Base-by-base conservation (phyloP, 257 asterid species). In the Solanum rostratum region DNA sequence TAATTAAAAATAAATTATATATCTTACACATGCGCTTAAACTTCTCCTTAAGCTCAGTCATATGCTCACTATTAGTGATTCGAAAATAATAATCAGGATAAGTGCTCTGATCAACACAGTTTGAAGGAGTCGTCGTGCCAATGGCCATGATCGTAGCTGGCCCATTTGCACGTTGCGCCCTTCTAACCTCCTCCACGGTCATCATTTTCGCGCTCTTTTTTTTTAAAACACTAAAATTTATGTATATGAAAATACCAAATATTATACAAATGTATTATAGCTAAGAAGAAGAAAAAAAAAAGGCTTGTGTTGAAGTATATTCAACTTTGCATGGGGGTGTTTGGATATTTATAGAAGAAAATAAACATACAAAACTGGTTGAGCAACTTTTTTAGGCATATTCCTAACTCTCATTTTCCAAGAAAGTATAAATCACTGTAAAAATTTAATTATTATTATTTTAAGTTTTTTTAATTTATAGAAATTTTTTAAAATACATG, bases 11-110 rank as follows among this genome's bases (percentile, higher is more conserved):
- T 33, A 33, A 10, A 33, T 5, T 33, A 1, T 24, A n/a, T 45
- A 24, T 50, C 97, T 85, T 91, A 94, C 98, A 94, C 93, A 94
- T 94, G 91, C 98, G 98, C 89, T 82, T 83, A 41, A 94, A 94
- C 53, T 93, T 94, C 33, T 87, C 89, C 52, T 94, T 94, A 20
- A 94, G 95, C 7, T 92, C 94, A 0, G 89, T 84, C 91, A 20
- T 91, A 33, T 94, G 97, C 20, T 93, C 93, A 45, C 97, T 94
- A 0, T 94, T 87, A 1, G 98, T 93, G 87, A 94, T 80, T 19
- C 92, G 91, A 27, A 94, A 94, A 66, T 93, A 94, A 85, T 86
- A 92, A 52, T 93, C 95, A 0, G 98, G 90, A 81, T 92, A 94
- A 0, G 89, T 53, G 92, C 90, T 88, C 84, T 92, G 98, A 12